A percentile compares a stretch with the other conserved stretches of the same genome.
These are phyloP conservation scores for Talinum fruticosum DNA, from an alignment of 148 eudicot species.

Conservation along the genomic window DNA sequence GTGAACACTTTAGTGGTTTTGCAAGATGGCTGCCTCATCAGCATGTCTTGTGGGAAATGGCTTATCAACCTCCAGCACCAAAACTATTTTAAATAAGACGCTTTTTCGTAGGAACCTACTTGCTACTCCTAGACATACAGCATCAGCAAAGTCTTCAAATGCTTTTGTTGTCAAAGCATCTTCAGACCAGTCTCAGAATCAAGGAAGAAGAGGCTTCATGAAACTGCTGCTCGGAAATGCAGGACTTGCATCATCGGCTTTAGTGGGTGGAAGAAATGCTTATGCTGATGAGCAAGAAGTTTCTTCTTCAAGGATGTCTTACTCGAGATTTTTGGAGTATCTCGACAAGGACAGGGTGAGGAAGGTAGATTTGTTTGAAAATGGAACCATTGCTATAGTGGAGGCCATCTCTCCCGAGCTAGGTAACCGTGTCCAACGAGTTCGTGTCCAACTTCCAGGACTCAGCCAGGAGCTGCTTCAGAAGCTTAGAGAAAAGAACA, in stretches of 20 bases:
- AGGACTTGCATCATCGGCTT: constrained; percentile 53
- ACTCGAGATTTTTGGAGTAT: constrained; percentile 91
- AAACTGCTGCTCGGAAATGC: constrained; percentile 78
- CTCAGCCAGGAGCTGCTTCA: constrained; percentile 98
- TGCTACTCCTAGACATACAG: constrained; percentile 36
- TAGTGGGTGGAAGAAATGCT: constrained; percentile 56
- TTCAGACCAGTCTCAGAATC: constrained; percentile 40
- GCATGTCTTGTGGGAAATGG: constrained; percentile 30
- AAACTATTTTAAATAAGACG: constrained; percentile 41
- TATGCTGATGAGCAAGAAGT: constrained; percentile 93
- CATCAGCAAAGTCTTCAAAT: constrained; percentile 40
- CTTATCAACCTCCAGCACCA: constrained; percentile 31
- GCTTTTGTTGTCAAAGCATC: constrained; percentile 51
- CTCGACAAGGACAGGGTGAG: constrained; percentile 90
- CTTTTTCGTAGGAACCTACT: constrained; percentile 36
- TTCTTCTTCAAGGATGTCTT: constrained; percentile 98
- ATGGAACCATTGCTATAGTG: constrained; percentile 96
- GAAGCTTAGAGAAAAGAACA: constrained; percentile 92
- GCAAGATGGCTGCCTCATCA: constrained; percentile 34
- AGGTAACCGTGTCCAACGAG: constrained; percentile 93
- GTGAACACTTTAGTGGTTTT: constrained; percentile 1
- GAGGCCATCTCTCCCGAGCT: constrained; percentile 96
- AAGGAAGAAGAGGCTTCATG: constrained; percentile 76
- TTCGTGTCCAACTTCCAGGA: constrained; percentile 97
- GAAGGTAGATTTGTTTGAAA: constrained; percentile 87